These are phyloP conservation scores for Cornus suecica DNA, from an alignment of 148 eudicot genomes.

Conservation along the genomic window DNA sequence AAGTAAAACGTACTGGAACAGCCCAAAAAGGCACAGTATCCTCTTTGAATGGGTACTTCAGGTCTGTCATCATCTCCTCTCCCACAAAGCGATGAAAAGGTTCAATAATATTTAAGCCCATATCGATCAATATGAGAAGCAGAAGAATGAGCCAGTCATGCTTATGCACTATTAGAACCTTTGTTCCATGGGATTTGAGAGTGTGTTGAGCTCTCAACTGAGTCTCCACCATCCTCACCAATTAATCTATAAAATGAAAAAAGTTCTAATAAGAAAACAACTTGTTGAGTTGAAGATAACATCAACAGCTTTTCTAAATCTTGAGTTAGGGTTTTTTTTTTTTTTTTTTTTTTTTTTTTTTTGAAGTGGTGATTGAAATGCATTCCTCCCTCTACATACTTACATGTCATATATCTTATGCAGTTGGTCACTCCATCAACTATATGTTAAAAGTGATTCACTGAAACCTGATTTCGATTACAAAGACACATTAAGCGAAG, in stretches of 20 bases:
- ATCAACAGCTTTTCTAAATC: too few relatives aligned
- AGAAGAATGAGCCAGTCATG: conserved; percentile 43
- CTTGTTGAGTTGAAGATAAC: background rate
- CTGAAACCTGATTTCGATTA: too few relatives aligned
- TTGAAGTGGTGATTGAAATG: background rate
- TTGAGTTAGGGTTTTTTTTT: too few relatives aligned
- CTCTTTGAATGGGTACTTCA: conserved; percentile 29
- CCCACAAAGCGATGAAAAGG: conserved; percentile 44
- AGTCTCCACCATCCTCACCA: conserved; percentile 14
- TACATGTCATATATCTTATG: background rate
- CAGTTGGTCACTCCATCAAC: background rate
- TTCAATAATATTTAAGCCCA: conserved; percentile 22
- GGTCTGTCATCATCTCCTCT: conserved; percentile 30
- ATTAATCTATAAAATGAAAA: background rate
- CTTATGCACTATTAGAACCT: conserved; percentile 25
- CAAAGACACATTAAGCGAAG: too few relatives aligned
- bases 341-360: background rate
- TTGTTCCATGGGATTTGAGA: conserved; percentile 20
- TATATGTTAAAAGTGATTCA: background rate
- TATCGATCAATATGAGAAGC: conserved; percentile 20
- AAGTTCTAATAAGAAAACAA: background rate
- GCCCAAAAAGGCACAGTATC: conserved; percentile 38
- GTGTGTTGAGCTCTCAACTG: conserved; percentile 13
- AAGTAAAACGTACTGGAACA: conserved; percentile 32
- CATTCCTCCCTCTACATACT: background rate